phyloP scores from a whole-genome alignment of 495 filamentous ascomycete genomes.

The Oidiodendron maius region DNA sequence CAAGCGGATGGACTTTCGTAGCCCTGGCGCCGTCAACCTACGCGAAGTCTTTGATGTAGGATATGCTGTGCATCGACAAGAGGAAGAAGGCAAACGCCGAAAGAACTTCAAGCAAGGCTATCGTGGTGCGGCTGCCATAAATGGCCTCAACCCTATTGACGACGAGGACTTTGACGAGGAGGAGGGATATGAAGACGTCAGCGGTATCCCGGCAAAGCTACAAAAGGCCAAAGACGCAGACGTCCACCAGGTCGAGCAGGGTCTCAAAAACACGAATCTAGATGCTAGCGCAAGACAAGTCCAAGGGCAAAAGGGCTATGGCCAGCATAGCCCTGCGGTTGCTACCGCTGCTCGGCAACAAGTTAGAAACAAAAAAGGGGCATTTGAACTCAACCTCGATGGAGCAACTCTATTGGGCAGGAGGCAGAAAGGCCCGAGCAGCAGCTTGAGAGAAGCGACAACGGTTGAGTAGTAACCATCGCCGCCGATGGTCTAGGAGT shows the following conservation, averaged over 20 bases:
- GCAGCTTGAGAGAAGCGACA: slow-evolving; percentile 15
- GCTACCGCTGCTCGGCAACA: slow-evolving; percentile 75
- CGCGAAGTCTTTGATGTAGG: slow-evolving; percentile 96
- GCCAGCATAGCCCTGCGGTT: slow-evolving; percentile 71
- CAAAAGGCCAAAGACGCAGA: slow-evolving; percentile 58
- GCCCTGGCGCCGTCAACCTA: slow-evolving; percentile 88
- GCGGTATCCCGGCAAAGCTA: slow-evolving; percentile 57
- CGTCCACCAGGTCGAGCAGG: slow-evolving; percentile 76
- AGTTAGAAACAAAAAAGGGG: slow-evolving; percentile 57
- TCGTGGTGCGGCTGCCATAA: slow-evolving; percentile 52
- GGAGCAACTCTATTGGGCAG: slow-evolving; percentile 83
- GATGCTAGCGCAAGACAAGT: slow-evolving; percentile 40
- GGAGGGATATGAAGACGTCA: slow-evolving; percentile 41
- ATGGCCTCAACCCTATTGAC: slow-evolving; percentile 60
- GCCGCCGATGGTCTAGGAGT: background rate
- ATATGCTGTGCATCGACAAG: slow-evolving; percentile 92
- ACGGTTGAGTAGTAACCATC: slow-evolving; percentile 8
- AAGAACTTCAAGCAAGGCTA: slow-evolving; percentile 68
- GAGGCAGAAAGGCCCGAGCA: slow-evolving; percentile 50
- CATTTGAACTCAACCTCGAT: slow-evolving; percentile 88
- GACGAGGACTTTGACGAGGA: slow-evolving; percentile 53
- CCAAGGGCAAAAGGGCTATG: slow-evolving; percentile 62
- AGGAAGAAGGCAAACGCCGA: slow-evolving; percentile 88
- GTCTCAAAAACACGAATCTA: slow-evolving; percentile 76
- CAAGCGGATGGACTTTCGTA: slow-evolving; percentile 77